phyloP scores from a whole-genome alignment of 768 basidiomycete genomes.

The Ephemerocybe angulata region DNA sequence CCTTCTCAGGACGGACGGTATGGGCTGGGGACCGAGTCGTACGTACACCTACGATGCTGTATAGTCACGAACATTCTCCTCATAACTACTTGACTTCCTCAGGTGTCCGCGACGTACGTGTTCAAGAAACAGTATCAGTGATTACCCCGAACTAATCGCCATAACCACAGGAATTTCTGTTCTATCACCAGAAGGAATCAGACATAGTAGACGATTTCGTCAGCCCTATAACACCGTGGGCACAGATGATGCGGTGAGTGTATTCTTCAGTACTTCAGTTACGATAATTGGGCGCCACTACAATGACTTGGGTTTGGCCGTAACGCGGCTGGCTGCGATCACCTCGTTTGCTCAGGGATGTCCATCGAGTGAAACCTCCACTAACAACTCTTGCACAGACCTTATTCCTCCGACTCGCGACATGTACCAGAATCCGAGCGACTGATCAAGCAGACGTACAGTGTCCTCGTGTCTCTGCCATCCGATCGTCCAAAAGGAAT shows the following conservation, averaged over 20 bases:
- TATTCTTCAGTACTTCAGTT: too few relatives aligned
- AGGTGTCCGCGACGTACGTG: constrained; percentile 53
- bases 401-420: constrained; percentile 33
- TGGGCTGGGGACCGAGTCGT: constrained; percentile 87
- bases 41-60: constrained; percentile 33
- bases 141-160: constrained; percentile 11
- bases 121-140: constrained; percentile 8
- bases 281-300: constrained; percentile 7
- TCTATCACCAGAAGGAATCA: constrained; percentile 79
- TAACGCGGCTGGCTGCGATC: too few relatives aligned
- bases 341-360: constrained; percentile 8
- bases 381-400: constrained; percentile 25
- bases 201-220: constrained; percentile 52
- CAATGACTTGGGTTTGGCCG: too few relatives aligned
- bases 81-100: constrained; percentile 8
- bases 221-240: constrained; percentile 68
- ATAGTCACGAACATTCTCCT: constrained; percentile 6
- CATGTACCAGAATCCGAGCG: constrained; percentile 52
- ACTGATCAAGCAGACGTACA: constrained; percentile 82
- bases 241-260: constrained; percentile 65
- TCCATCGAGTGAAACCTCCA: constrained; percentile 18
- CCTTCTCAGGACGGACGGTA: constrained; percentile 48
- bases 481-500: constrained; percentile 46
- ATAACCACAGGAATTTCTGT: constrained; percentile 64
- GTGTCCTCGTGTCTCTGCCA: constrained; percentile 67